These are phyloP conservation scores for Epichloe scottii DNA, from an alignment of 2,329 filamentous ascomycete genomes.

Conservation along the genomic window DNA sequence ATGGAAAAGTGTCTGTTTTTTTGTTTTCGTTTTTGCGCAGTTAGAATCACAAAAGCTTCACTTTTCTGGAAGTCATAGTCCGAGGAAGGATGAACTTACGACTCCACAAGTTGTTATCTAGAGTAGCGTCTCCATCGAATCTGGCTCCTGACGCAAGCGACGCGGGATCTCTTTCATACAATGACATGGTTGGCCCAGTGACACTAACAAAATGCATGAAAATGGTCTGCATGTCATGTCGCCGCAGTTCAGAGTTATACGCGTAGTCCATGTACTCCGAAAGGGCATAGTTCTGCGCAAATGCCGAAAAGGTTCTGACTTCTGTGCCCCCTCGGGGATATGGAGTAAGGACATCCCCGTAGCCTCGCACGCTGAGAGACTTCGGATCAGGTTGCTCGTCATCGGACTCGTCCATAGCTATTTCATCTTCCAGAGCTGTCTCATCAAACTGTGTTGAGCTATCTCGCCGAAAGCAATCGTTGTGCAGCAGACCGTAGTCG, in stretches of 20 bases:
- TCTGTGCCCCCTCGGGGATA: conserved; percentile 25
- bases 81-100: conserved; percentile 28
- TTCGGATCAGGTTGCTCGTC: conserved; percentile 35
- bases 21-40: neutral
- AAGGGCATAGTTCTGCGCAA: conserved; percentile 38
- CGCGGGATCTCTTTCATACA: conserved; percentile 72
- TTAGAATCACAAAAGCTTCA: neutral
- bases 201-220: conserved; percentile 90
- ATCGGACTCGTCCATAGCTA: conserved; percentile 39
- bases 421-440: conserved; percentile 2
- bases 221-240: conserved; percentile 65
- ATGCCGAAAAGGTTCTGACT: conserved; percentile 36
- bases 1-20: conserved; percentile 58
- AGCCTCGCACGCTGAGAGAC: conserved; percentile 7
- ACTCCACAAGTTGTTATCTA: conserved; percentile 54
- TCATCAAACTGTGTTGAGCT: neutral
- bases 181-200: conserved; percentile 72
- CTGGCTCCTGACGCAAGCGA: conserved; percentile 50
- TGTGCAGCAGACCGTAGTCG: neutral
- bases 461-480: neutral
- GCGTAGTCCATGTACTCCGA: conserved; percentile 55
- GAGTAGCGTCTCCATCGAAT: conserved; percentile 46
- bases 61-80: neutral
- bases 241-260: conserved; percentile 60
- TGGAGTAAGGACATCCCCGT: conserved; percentile 23